Evolutionary conservation across 306 rosid genomes (phyloP), one percentile per base, ranked within the genome.

Genomic region (Begonia fuchsioides): DNA sequence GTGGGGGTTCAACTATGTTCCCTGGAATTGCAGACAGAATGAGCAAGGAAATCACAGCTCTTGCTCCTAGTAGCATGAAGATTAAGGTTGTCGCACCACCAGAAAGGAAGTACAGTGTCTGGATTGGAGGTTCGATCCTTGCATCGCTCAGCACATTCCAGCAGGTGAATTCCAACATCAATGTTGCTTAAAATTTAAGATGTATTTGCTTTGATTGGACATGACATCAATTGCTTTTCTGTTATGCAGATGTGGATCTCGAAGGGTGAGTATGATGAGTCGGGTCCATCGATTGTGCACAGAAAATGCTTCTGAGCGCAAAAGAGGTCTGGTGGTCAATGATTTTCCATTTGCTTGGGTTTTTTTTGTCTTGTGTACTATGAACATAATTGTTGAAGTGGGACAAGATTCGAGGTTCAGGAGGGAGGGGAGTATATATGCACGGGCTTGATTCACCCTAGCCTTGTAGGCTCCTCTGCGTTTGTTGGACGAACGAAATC

Each of bases 11-110:
- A 49, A 73, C 79, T 51, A 68, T 73, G 79, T 73, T 73, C 55
- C 72, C 72, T 1, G 79, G 79, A 47, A 68, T 73, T 50, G 79
- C 79, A 54, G 69, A 73, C 57, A 64, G 79, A 54, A 73, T 73
- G 75, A 68, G 75, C 72, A 73, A 73, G 69, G 79, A 73, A 49
- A 73, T 73, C 48, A 59, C 79, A 40, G 79, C 79, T 12, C 48
- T 73, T 7, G 79, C 79, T 13, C 79, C 79, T 0, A 64, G 79
- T 55, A 73, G 75, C 59, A 68, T 73, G 79, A 68, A 73, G 69
- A 64, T 73, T 68, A 68, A 73, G 72, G 79, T 73, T 38, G 79
- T 64, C 0, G 79, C 79, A 49, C 79, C 79, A 32, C 75, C 79
- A 10, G 79, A 73, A 62, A 73, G 79, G 41, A 68, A 73, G 58